Percentiles rank a stretch among this genome's conserved stretches.
Evolutionary conservation across 2,329 filamentous ascomycete species (phyloP).

Genomic region (Aspergillus fructus): DNA sequence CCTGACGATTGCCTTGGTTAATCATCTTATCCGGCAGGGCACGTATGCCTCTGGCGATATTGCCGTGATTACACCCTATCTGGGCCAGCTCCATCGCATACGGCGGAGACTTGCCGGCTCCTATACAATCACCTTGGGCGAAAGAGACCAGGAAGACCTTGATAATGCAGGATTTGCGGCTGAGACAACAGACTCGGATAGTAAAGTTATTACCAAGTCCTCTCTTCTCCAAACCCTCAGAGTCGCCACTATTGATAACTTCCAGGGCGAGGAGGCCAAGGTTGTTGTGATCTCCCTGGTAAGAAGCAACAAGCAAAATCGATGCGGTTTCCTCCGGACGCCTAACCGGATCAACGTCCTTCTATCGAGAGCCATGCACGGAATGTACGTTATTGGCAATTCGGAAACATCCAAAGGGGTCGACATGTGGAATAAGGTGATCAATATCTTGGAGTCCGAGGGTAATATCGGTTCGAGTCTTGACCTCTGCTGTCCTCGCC

Average conservation of each 20-base stretch:
- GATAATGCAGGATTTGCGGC: conserved; percentile 38
- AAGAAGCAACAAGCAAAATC: conserved; percentile 61
- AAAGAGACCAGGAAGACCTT: conserved; percentile 61
- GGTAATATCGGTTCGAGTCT: conserved; percentile 53
- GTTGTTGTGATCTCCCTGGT: conserved; percentile 70
- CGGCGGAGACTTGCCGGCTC: conserved; percentile 37
- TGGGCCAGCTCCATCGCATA: conserved; percentile 53
- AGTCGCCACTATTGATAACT: conserved; percentile 70
- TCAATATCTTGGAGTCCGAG: conserved; percentile 49
- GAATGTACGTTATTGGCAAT: conserved; percentile 72
- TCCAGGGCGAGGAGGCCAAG: conserved; percentile 74
- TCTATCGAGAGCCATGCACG: conserved; percentile 65
- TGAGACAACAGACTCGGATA: conserved; percentile 15
- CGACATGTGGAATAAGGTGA: conserved; percentile 63
- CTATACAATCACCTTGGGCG: conserved; percentile 64
- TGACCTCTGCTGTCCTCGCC: conserved; percentile 61
- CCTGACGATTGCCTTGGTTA: conserved; percentile 63
- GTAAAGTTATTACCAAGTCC: conserved; percentile 32
- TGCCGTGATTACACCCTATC: conserved; percentile 66
- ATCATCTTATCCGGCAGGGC: conserved; percentile 66
- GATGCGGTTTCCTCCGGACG: conserved; percentile 65
- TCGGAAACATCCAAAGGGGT: conserved; percentile 56
- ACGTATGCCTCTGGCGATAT: conserved; percentile 61
- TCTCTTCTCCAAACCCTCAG: conserved; percentile 52
- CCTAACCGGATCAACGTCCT: conserved; percentile 70